phyloP scores from a whole-genome alignment of 495 filamentous ascomycete species.

The Aspergillus homomorphus region DNA sequence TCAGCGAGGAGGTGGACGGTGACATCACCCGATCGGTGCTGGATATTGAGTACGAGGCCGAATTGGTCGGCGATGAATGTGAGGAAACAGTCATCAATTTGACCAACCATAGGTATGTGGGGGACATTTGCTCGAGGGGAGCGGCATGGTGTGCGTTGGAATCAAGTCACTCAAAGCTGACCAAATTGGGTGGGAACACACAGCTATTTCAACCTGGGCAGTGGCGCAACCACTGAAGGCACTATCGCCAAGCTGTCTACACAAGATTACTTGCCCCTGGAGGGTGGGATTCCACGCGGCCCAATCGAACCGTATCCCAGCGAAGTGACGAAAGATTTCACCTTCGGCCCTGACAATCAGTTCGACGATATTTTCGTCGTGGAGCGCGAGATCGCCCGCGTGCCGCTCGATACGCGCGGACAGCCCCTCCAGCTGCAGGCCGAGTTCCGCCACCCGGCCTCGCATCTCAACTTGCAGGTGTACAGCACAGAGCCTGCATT shows the following conservation, averaged over 20 bases:
- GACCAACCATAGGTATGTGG: slow-evolving; percentile 85
- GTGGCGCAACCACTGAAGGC: slow-evolving; percentile 65
- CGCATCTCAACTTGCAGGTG: slow-evolving; percentile 76
- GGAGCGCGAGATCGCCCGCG: slow-evolving; percentile 54
- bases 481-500: slow-evolving; percentile 90
- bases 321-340: slow-evolving; percentile 59
- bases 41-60: slow-evolving; percentile 84
- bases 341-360: slow-evolving; percentile 59
- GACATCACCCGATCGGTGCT: slow-evolving; percentile 59
- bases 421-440: slow-evolving; percentile 61
- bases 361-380: slow-evolving; percentile 92
- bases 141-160: too few species aligned
- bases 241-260: slow-evolving; percentile 71
- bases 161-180: background rate
- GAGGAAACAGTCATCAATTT: slow-evolving; percentile 87
- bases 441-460: slow-evolving; percentile 64
- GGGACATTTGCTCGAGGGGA: background rate
- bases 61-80: slow-evolving; percentile 69
- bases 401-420: slow-evolving; percentile 75
- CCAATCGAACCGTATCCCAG: slow-evolving; percentile 49
- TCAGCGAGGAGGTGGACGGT: slow-evolving; percentile 59
- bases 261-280: slow-evolving; percentile 69
- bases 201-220: slow-evolving; percentile 89
- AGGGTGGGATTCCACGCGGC: slow-evolving; percentile 63
- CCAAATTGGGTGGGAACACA: background rate